phyloP scores from a whole-genome alignment of 192 early-diverging fungal genomes.

The Thamnidium elegans region DNA sequence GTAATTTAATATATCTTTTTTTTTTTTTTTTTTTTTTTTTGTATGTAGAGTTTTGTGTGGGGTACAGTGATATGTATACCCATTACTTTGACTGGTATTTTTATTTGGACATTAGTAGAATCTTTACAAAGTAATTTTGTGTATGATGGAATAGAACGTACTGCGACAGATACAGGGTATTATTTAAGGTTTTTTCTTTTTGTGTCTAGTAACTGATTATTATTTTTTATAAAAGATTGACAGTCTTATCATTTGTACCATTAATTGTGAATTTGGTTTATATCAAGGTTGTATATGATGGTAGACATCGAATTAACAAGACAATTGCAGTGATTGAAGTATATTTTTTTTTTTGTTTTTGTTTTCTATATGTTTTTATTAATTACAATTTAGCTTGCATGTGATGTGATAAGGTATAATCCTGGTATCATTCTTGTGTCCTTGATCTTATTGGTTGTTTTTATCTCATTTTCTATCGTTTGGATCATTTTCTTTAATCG shows the following conservation, averaged over 20 bases:
- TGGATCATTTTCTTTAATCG: slow-evolving; percentile 69
- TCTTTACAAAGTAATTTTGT: slow-evolving; percentile 41
- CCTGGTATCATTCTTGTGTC: slow-evolving; percentile 68
- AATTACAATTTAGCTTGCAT: slow-evolving; percentile 53
- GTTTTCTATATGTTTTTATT: not conserved
- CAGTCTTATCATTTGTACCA: slow-evolving; percentile 50
- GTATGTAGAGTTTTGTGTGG: slow-evolving; percentile 43
- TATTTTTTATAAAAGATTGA: slow-evolving; percentile 28
- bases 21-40: not conserved
- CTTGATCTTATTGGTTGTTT: slow-evolving; percentile 49
- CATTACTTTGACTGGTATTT: slow-evolving; percentile 37
- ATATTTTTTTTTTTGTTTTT: not conserved
- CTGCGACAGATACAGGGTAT: slow-evolving; percentile 47
- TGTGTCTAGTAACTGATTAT: not conserved
- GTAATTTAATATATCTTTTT: not conserved
- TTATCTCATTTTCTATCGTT: slow-evolving; percentile 56
- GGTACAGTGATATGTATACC: slow-evolving; percentile 47
- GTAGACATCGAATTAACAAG: slow-evolving; percentile 42
- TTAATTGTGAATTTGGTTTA: slow-evolving; percentile 40
- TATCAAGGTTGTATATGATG: slow-evolving; percentile 35
- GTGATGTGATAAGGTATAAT: slow-evolving; percentile 68
- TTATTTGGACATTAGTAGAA: slow-evolving; percentile 51
- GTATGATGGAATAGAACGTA: slow-evolving; percentile 25
- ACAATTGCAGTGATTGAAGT: slow-evolving; percentile 58
- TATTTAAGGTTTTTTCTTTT: not conserved